Base-by-base conservation (phyloP, 345 rosid genomes). In the Linum tenue region DNA sequence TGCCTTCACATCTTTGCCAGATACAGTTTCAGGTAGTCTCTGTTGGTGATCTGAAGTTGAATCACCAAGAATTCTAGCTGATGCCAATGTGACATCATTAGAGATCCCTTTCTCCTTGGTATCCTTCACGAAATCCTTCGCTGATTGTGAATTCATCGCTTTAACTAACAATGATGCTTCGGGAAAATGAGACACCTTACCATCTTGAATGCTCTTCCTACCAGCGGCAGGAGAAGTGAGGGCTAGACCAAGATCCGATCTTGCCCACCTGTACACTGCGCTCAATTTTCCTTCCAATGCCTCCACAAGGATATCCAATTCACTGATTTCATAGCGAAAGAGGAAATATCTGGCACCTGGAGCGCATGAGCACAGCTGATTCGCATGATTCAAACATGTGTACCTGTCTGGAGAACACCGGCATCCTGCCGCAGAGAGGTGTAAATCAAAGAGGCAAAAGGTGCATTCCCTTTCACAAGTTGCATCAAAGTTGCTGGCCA, bases 191-290 rank as follows among this genome's bases (percentile, higher is more conserved):
- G 83, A 71, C 56, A 80, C 44, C n/a, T 79, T 82, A 78, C 66
- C 76, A 31, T 66, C 71, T 22, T 69, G 78, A 61, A 61, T 59
- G 42, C 72, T 85, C 72, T 73, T 85, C 60, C 31, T 22, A 22
- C 70, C 84, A 15, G 87, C 69, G 67, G 79, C 48, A 9, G 67
- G 69, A 55, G 90, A 84, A 76, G 85, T 81, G 75, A 91, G 79
- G 66, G 94, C 90, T 60, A 95, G 78, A 64, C 98, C 99, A 73
- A 95, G 91, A 82, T 91, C 97, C 40, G 81, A 86, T 77, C 81
- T 86, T n/a, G 96, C 96, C 99, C 99, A 95, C 81, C 94, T 81
- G 78, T 91, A 95, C 37, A 95, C 82, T 63, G 99, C 86, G 77
- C 96, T 87, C 66, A 95, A 67, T 77, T 89, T 95, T 64, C 99